Base-by-base conservation (phyloP, 2,329 filamentous ascomycete genomes). In the Claviceps pusilla region DNA sequence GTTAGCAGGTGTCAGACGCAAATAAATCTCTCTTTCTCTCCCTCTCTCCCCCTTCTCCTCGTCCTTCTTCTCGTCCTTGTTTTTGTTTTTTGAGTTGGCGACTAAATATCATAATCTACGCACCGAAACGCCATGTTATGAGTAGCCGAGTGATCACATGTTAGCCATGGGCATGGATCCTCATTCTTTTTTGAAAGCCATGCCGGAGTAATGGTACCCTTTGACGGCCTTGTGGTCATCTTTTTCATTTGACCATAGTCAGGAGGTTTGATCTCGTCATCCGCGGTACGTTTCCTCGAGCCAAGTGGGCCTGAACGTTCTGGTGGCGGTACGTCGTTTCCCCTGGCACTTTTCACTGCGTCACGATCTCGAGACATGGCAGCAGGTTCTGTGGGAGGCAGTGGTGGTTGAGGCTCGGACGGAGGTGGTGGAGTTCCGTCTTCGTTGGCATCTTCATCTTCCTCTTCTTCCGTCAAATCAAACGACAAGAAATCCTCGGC, bases 401-500 rank as follows among this genome's bases (percentile, higher is more conserved):
- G 50, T 24, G 52, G 55, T 9, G 50, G 64, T 33, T 58, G 59
- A 24, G 57, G 59, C 5, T 55, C 54, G 12, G 60, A 57, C 28
- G 63, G 60, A 10, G 57, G 57, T 14, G 60, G 56, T 11, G 61
- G 61, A 7, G 41, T 37, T 48, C n/a, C 28, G 9, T 55, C 52
- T 14, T 60, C 56, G 14, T 60, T 58, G 14, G 57, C 39, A 10
- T 59, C 59, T 16, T 59, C 59, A 0, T 61, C 60, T 6, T 72
- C 71, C 45, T 78, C 75, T 31, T 78, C 77, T 53, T 84, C 80
- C 49, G 77, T 78, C 48, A 86, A 75, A 59, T 83, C 86, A 56
- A 91, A 87, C 0, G 91, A 94, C 54, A 98, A 95, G 65, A 96
- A 97, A 60, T 98, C 91, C 55, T 86, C 84, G 28, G 77, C 75